A percentile compares a stretch with the other conserved stretches of the same genome.
phyloP scores from a whole-genome alignment of 2,329 filamentous ascomycete species.

The Cryphonectria radicalis region DNA sequence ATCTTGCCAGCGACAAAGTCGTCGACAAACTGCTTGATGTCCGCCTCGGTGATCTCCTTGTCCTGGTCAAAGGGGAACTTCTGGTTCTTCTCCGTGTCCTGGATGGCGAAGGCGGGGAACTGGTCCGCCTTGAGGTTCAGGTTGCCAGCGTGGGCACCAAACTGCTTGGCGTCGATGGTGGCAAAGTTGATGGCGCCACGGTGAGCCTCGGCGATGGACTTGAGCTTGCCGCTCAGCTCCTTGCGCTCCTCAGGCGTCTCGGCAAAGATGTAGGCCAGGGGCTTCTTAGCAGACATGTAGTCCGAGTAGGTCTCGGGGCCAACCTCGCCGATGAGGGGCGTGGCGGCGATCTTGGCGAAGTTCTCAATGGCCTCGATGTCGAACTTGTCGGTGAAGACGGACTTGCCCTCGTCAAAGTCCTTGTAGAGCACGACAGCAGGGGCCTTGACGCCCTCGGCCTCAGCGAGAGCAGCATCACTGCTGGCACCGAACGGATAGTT shows the following conservation, averaged over 20 bases:
- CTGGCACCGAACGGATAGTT: conserved; percentile 90
- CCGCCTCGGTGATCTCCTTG: conserved; percentile 72
- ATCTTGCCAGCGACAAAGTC: conserved; percentile 86
- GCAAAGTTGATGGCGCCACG: conserved; percentile 97
- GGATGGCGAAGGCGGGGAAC: conserved; percentile 97
- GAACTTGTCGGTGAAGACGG: conserved; percentile 79
- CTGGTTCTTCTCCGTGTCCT: conserved; percentile 92
- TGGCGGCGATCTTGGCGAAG: conserved; percentile 84
- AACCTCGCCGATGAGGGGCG: conserved; percentile 91
- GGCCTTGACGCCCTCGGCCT: conserved; percentile 86
- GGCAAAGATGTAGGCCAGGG: conserved; percentile 96
- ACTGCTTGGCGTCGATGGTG: conserved; percentile 92
- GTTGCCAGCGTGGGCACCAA: conserved; percentile 94
- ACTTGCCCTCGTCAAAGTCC: conserved; percentile 95
- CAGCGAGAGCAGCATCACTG: conserved; percentile 80
- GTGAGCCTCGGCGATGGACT: conserved; percentile 86
- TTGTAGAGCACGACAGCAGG: conserved; percentile 95
- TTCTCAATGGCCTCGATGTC: conserved; percentile 77
- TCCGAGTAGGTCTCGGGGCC: conserved; percentile 94
- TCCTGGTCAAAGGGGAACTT: conserved; percentile 95
- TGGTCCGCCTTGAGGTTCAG: conserved; percentile 94
- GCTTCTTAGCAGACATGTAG: conserved; percentile 92
- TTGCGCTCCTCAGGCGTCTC: conserved; percentile 90
- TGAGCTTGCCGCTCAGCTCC: conserved; percentile 75
- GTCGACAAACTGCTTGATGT: conserved; percentile 81